phyloP scores from a whole-genome alignment of 352 stramenopile genomes.

The Pythium rhizo-oryzae region DNA sequence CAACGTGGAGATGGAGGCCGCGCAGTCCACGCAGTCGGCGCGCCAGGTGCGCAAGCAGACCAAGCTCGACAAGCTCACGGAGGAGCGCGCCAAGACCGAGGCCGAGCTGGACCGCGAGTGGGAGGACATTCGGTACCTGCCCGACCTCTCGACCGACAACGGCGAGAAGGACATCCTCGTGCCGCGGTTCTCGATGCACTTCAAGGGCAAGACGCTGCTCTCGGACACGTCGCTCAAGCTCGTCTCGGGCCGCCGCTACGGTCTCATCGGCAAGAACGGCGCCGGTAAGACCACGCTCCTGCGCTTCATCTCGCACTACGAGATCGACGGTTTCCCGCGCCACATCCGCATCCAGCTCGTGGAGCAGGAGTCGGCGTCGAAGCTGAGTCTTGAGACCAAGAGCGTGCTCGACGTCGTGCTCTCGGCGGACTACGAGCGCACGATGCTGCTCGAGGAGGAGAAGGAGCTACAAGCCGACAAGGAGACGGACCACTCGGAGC shows the following conservation, averaged over 20 bases:
- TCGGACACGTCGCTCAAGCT: conserved; percentile 89
- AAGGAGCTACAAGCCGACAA: conserved; percentile 87
- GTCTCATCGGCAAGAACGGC: conserved; percentile 94
- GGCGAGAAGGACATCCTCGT: conserved; percentile 90
- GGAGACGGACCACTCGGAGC: conserved; percentile 54
- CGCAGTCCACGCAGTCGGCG: conserved; percentile 72
- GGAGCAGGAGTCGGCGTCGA: conserved; percentile 93
- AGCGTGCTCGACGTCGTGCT: conserved; percentile 96
- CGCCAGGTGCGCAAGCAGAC: conserved; percentile 82
- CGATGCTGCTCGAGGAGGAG: conserved; percentile 91
- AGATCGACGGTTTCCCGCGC: conserved; percentile 96
- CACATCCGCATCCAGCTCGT: conserved; percentile 97
- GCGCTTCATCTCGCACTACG: conserved; percentile 95
- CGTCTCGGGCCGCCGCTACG: conserved; percentile 83
- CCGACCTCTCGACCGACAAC: conserved; percentile 76
- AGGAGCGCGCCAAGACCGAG: conserved; percentile 57
- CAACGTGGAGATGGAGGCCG: conserved; percentile 78
- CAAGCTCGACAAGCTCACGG: conserved; percentile 65
- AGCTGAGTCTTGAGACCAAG: conserved; percentile 73
- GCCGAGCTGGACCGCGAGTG: conserved; percentile 76
- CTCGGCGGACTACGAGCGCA: conserved; percentile 94
- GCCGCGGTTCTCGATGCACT: conserved; percentile 85
- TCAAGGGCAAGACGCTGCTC: conserved; percentile 91
- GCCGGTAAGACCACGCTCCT: conserved; percentile 96
- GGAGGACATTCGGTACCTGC: conserved; percentile 77